These are phyloP conservation scores for Naganishia onofrii DNA, from an alignment of 768 basidiomycete genomes.

Conservation along the genomic window DNA sequence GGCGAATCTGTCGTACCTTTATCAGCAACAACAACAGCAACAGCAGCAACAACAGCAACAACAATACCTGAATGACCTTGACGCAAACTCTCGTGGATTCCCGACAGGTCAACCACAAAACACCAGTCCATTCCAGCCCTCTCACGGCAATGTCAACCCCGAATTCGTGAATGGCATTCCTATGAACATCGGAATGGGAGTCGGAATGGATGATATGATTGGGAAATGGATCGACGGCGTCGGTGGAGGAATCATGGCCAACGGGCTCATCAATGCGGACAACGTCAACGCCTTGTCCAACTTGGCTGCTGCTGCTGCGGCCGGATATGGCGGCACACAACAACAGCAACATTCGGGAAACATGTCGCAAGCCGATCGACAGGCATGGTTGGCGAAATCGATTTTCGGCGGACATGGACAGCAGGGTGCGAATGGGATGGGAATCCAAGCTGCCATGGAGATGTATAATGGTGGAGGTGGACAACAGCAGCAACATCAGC, in stretches of 20 bases:
- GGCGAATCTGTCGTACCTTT: neutral
- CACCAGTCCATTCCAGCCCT: conserved; percentile 13
- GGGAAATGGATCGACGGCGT: conserved; percentile 20
- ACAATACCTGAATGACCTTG: conserved; percentile 1
- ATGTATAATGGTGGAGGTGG: neutral
- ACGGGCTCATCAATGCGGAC: conserved; percentile 3
- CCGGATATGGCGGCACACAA: neutral
- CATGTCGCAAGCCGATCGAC: conserved; percentile 19
- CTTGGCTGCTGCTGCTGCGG: conserved; percentile 7
- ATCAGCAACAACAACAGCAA: conserved; percentile 16
- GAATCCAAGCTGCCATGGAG: conserved; percentile 11
- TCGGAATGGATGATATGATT: conserved; percentile 21
- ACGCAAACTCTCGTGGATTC: conserved; percentile 3
- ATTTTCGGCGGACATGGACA: conserved; percentile 12
- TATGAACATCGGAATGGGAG: conserved; percentile 5
- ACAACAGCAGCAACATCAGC: conserved; percentile 24
- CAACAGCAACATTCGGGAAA: conserved; percentile 14
- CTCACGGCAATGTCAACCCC: neutral
- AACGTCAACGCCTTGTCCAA: conserved; percentile 5
- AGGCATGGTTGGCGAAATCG: conserved; percentile 17
- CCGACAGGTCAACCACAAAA: neutral
- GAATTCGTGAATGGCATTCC: neutral
- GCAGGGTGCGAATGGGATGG: neutral
- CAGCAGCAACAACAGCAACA: conserved; percentile 15
- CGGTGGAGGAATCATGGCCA: conserved; percentile 3